Evolutionary conservation across 495 filamentous ascomycete species (phyloP).

Genomic region (Choiromyces venosus): DNA sequence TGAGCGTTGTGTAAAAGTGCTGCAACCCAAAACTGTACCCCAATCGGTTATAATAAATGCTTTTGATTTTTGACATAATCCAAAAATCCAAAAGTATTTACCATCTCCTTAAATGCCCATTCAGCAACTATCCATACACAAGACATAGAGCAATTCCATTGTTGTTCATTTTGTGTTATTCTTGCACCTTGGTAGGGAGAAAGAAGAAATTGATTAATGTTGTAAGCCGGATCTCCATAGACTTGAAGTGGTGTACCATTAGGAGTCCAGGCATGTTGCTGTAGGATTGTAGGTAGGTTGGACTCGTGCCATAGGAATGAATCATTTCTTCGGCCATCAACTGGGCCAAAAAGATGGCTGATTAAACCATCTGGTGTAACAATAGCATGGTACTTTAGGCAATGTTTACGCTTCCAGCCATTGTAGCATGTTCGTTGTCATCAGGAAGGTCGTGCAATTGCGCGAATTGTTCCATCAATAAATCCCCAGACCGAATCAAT

Average conservation of each 20-base stretch:
- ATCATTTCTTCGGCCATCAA: conserved; percentile 11
- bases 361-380: conserved; percentile 12
- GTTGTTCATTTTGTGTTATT: not conserved
- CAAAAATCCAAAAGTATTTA: not conserved
- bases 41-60: not conserved
- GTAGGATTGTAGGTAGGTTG: not conserved
- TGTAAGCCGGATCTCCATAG: conserved; percentile 13
- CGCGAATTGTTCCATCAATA: conserved; percentile 12
- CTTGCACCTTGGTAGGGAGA: not conserved
- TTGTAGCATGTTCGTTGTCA: too few species aligned
- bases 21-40: conserved; percentile 6
- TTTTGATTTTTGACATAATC: conserved; percentile 4
- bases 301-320: conserved; percentile 2
- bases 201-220: conserved; percentile 1
- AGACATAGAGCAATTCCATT: conserved; percentile 5
- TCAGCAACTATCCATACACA: conserved; percentile 6
- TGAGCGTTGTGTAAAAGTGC: conserved; percentile 13
- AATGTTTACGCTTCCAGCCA: conserved; percentile 12
- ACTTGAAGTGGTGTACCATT: not conserved
- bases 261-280: not conserved
- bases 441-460: conserved; percentile 5
- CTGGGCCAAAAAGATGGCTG: conserved; percentile 10
- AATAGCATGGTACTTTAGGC: conserved; percentile 12
- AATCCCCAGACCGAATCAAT: conserved; percentile 2
- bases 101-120: conserved; percentile 15